Evolutionary conservation across 352 stramenopile species (phyloP).

Genomic region (Pythium phragmitis): DNA sequence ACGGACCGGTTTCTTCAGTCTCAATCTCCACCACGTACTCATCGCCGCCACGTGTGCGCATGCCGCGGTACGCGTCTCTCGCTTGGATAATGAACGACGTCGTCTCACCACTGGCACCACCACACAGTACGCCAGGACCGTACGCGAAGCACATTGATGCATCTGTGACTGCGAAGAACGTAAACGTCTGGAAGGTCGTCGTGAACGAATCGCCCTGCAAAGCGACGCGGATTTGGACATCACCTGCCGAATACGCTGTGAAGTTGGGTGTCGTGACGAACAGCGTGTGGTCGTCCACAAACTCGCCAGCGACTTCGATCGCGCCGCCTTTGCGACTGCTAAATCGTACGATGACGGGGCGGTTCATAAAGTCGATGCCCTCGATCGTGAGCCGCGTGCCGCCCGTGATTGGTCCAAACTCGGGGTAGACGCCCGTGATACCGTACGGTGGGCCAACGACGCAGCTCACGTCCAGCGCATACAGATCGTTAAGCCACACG

Average conservation of each 20-base stretch:
- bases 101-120: conserved; percentile 69
- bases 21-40: conserved; percentile 85
- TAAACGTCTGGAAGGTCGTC: conserved; percentile 92
- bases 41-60: conserved; percentile 92
- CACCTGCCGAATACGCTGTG: conserved; percentile 80
- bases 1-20: conserved; percentile 41
- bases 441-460: conserved; percentile 96
- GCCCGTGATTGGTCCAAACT: conserved; percentile 93
- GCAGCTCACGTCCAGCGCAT: conserved; percentile 90
- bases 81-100: conserved; percentile 86
- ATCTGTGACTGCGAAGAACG: conserved; percentile 93
- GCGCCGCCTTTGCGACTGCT: conserved; percentile 85
- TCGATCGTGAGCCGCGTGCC: conserved; percentile 82
- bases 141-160: conserved; percentile 91
- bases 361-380: conserved; percentile 92
- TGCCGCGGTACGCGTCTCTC: conserved; percentile 67
- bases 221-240: conserved; percentile 88
- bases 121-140: conserved; percentile 88
- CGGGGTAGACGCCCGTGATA: conserved; percentile 87
- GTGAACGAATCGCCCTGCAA: conserved; percentile 94
- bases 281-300: conserved; percentile 90
- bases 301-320: conserved; percentile 86
- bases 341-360: conserved; percentile 86
- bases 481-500: conserved; percentile 92
- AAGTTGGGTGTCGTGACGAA: conserved; percentile 90